Conservation (phyloP, 148 eudicot genomes). For the Rhododendron henanense region DNA sequence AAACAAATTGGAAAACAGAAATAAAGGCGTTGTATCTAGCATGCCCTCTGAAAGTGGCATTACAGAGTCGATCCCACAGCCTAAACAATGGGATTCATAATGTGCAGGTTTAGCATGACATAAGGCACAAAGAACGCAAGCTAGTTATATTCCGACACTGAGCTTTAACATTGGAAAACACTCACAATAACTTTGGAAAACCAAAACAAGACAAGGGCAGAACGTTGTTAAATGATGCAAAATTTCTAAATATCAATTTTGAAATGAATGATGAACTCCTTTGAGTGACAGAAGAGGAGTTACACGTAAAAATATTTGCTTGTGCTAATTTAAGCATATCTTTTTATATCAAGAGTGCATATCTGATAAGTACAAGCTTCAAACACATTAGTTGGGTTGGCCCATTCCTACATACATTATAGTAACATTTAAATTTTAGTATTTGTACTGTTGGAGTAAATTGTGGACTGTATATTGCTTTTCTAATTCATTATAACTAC, state of each 20-base stretch:
- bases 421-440: too few species aligned
- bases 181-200: neutral
- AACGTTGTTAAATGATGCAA: neutral
- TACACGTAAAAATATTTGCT: too few species aligned
- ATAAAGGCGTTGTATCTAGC: neutral
- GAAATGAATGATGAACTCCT: neutral
- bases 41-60: neutral
- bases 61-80: neutral
- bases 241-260: neutral
- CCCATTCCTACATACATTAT: too few species aligned
- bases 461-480: too few species aligned
- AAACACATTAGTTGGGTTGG: too few species aligned
- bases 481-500: too few species aligned
- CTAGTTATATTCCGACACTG: neutral
- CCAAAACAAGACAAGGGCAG: neutral
- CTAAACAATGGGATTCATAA: neutral
- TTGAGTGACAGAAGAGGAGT: neutral
- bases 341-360: too few species aligned
- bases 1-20: neutral
- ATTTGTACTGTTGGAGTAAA: too few species aligned
- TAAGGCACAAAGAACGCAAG: neutral
- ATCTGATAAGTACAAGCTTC: too few species aligned
- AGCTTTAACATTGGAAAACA: neutral
- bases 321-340: too few species aligned
- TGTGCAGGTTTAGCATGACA: neutral